A percentile compares a stretch with the other conserved stretches of the same genome.
Conservation (phyloP, 371 early-diverging fungal genomes). For the Mucor ambiguus region DNA sequence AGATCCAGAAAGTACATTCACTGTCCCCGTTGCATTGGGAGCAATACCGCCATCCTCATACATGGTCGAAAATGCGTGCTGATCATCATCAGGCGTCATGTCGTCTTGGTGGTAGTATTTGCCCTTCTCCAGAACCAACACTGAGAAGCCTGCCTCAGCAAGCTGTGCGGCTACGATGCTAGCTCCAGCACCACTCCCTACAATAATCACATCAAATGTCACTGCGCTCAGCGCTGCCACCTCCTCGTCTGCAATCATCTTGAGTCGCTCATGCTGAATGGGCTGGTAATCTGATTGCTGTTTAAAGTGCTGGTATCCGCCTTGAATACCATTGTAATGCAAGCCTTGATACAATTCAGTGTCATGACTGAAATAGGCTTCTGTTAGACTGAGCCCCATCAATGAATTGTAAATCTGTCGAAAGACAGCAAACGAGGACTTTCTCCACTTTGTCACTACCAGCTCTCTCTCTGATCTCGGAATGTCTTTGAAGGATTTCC, state of each 20-base stretch:
- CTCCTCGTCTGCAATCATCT: slow-evolving; percentile 37
- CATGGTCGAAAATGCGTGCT: slow-evolving; percentile 36
- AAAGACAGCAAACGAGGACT: slow-evolving; percentile 11
- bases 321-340: slow-evolving; percentile 3
- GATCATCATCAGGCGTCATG: slow-evolving; percentile 44
- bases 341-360: slow-evolving; percentile 30
- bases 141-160: slow-evolving; percentile 60
- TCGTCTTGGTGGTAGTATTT: slow-evolving; percentile 54
- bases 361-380: slow-evolving; percentile 3
- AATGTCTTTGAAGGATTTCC: slow-evolving; percentile 6
- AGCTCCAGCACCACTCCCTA: slow-evolving; percentile 77
- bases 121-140: slow-evolving; percentile 74
- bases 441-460: slow-evolving; percentile 10
- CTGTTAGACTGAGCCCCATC: not conserved
- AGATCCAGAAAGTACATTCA: slow-evolving; percentile 52
- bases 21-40: slow-evolving; percentile 36
- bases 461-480: not conserved
- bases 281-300: slow-evolving; percentile 13
- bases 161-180: slow-evolving; percentile 64
- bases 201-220: slow-evolving; percentile 62
- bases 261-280: slow-evolving; percentile 28
- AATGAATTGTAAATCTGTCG: not conserved
- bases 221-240: slow-evolving; percentile 22
- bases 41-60: slow-evolving; percentile 44
- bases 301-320: slow-evolving; percentile 1